Conservation (phyloP, 1,284 basidiomycete genomes). For the Mrakiaceae sp. region DNA sequence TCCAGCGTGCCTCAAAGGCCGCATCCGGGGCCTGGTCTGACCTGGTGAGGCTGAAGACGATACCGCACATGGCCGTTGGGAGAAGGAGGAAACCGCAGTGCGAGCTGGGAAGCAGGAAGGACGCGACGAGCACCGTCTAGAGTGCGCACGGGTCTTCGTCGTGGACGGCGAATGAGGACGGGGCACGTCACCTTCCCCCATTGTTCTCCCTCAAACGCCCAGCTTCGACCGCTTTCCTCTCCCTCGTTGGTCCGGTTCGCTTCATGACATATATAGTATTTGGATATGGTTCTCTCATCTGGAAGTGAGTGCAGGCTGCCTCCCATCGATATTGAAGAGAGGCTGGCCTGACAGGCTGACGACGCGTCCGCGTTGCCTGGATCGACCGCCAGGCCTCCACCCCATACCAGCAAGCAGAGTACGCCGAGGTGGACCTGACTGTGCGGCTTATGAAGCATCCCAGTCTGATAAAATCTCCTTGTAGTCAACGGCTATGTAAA, state of each 20-base stretch:
- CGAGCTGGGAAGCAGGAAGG: no score
- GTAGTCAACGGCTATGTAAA: slow-evolving; percentile 67
- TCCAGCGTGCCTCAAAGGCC: neutral
- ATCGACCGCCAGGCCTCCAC: slow-evolving; percentile 47
- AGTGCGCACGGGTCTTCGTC: no score
- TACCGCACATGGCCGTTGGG: slow-evolving; percentile 20
- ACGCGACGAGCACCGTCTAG: no score
- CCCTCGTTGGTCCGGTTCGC: no score
- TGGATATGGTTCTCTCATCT: slow-evolving; percentile 70
- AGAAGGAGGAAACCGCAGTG: no score
- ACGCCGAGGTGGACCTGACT: slow-evolving; percentile 9
- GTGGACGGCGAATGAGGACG: no score
- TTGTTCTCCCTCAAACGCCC: no score
- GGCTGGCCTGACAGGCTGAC: no score
- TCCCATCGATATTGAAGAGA: no score
- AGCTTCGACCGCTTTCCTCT: no score
- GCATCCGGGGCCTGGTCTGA: neutral
- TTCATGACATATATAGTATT: slow-evolving; percentile 49
- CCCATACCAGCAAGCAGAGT: slow-evolving; percentile 54
- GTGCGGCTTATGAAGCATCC: neutral
- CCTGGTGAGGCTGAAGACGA: slow-evolving; percentile 16
- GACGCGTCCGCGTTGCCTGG: neutral
- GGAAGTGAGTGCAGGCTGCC: slow-evolving; percentile 40
- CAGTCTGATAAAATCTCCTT: neutral
- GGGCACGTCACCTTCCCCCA: no score